A percentile compares a stretch with the other conserved stretches of the same genome.
phyloP scores from a whole-genome alignment of 2,329 filamentous ascomycete species.

The Byssothecium circinans region DNA sequence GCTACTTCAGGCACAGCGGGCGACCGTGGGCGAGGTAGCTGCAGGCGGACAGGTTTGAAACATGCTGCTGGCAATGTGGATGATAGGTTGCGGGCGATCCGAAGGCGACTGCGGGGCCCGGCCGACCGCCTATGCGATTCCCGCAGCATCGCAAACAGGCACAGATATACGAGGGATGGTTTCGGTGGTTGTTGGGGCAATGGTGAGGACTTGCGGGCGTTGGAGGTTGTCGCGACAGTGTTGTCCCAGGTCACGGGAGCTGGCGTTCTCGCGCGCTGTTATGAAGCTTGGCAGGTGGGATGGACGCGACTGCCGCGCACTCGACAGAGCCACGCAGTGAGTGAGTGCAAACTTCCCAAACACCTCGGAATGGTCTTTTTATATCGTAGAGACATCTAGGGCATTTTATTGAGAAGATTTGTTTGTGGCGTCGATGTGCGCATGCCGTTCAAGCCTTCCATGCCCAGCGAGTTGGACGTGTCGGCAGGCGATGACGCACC shows the following conservation, averaged over 20 bases:
- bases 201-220: slow-evolving; percentile 5
- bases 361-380: neutral
- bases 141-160: neutral
- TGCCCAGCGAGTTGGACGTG: neutral
- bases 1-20: slow-evolving; percentile 8
- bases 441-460: neutral
- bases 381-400: neutral
- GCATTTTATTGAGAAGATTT: neutral
- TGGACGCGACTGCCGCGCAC: neutral
- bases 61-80: slow-evolving; percentile 25
- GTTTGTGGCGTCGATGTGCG: neutral
- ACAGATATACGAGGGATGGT: slow-evolving; percentile 11
- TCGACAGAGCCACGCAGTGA: neutral
- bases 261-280: slow-evolving; percentile 3
- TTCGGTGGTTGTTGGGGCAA: slow-evolving; percentile 15
- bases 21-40: slow-evolving; percentile 1
- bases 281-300: slow-evolving; percentile 1
- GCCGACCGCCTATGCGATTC: neutral
- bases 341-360: neutral
- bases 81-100: slow-evolving; percentile 31
- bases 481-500: neutral
- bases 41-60: slow-evolving; percentile 31
- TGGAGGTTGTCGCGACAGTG: neutral
- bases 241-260: slow-evolving; percentile 2
- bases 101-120: slow-evolving; percentile 6